Evolutionary conservation across 495 filamentous ascomycete species (phyloP).

Genomic region (Aspergillus biplanus): DNA sequence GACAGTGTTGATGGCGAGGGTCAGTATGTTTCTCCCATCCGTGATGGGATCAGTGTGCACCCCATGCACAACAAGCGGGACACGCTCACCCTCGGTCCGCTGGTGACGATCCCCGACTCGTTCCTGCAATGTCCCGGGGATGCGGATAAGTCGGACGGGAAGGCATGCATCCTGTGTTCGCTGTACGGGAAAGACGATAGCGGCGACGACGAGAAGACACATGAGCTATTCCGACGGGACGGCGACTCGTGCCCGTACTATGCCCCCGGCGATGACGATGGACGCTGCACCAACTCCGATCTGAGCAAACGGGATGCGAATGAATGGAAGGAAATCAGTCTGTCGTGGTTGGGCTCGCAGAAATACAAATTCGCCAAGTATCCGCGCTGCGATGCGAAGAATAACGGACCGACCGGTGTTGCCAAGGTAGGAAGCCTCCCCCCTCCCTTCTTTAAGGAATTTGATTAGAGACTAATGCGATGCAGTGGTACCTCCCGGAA

Average conservation of each 20-base stretch:
- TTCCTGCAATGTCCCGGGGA: conserved; percentile 11
- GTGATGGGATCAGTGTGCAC: no score
- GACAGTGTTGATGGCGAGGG: no score
- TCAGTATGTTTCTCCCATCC: no score
- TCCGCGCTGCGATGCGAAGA: conserved; percentile 13
- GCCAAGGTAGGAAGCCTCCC: conserved; percentile 1
- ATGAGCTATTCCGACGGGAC: not conserved
- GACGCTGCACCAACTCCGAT: not conserved
- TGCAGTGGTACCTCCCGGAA: conserved; percentile 13
- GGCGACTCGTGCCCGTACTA: conserved; percentile 7
- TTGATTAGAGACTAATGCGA: not conserved
- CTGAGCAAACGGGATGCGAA: no score
- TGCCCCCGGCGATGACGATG: not conserved
- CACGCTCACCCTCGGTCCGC: conserved; percentile 9
- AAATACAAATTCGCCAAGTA: not conserved
- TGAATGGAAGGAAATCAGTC: not conserved
- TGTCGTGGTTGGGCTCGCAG: not conserved
- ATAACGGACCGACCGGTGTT: conserved; percentile 4
- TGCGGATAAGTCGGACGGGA: not conserved
- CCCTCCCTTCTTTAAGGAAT: not conserved
- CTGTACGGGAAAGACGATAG: conserved; percentile 6
- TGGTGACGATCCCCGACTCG: conserved; percentile 9
- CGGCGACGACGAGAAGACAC: not conserved
- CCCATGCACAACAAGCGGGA: not conserved
- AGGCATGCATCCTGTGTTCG: conserved; percentile 9